Conservation (phyloP, 345 rosid species). For the Euphorbia tirucalli region DNA sequence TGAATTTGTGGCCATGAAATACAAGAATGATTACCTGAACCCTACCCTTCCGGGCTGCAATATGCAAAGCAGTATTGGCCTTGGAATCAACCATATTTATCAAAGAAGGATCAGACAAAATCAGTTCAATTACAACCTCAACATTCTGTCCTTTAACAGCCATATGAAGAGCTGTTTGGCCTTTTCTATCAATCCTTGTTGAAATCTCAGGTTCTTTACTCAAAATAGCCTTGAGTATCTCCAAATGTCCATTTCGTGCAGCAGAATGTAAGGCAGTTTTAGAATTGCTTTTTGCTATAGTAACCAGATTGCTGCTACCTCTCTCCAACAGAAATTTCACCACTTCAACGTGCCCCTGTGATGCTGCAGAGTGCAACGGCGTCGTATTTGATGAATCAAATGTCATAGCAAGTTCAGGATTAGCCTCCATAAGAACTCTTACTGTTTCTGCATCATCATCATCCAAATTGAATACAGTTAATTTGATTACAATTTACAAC, state of each 20-base stretch:
- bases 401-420: slow-evolving; percentile 70
- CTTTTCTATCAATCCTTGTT: slow-evolving; percentile 63
- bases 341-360: slow-evolving; percentile 71
- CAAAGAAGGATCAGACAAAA: slow-evolving; percentile 43
- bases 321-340: slow-evolving; percentile 64
- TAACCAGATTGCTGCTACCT: slow-evolving; percentile 46
- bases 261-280: slow-evolving; percentile 85
- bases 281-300: slow-evolving; percentile 65
- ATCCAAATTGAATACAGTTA: neutral
- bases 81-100: slow-evolving; percentile 67
- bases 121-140: slow-evolving; percentile 56
- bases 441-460: slow-evolving; percentile 47
- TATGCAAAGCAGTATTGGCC: slow-evolving; percentile 82
- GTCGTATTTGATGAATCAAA: slow-evolving; percentile 73
- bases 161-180: slow-evolving; percentile 90
- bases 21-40: slow-evolving; percentile 46
- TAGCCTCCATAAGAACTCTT: slow-evolving; percentile 59
- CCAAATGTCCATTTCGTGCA: slow-evolving; percentile 80
- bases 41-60: slow-evolving; percentile 69
- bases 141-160: slow-evolving; percentile 79
- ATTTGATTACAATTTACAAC: neutral
- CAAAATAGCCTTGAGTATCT: slow-evolving; percentile 64
- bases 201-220: slow-evolving; percentile 52
- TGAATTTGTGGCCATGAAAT: neutral
- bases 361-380: slow-evolving; percentile 74